phyloP scores from a whole-genome alignment of 2,329 filamentous ascomycete genomes.

The Fusarium humuli region DNA sequence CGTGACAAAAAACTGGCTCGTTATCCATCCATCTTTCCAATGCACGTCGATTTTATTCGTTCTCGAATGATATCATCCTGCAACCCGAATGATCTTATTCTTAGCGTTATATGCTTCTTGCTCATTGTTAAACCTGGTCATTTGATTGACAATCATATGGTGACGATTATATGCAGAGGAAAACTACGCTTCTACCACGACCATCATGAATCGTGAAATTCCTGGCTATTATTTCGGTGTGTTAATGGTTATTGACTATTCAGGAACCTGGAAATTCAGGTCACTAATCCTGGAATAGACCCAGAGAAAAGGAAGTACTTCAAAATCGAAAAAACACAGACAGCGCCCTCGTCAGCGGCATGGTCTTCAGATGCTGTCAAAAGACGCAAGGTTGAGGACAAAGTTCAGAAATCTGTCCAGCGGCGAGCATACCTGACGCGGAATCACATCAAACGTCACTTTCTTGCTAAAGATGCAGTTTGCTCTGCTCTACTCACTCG shows the following conservation, averaged over 20 bases:
- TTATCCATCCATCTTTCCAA: no score
- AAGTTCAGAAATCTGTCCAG: slow-evolving; percentile 45
- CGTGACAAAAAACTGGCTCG: neutral
- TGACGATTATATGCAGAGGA: neutral
- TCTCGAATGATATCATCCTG: no score
- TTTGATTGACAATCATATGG: neutral
- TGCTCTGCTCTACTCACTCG: slow-evolving; percentile 43
- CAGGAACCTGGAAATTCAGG: neutral
- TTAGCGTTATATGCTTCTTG: neutral
- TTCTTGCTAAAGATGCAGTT: slow-evolving; percentile 52
- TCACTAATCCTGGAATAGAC: slow-evolving; percentile 53
- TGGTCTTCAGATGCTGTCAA: slow-evolving; percentile 72
- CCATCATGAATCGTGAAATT: slow-evolving; percentile 54
- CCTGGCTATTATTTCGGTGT: slow-evolving; percentile 68
- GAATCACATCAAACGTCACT: slow-evolving; percentile 55
- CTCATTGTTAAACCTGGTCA: neutral
- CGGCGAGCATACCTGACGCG: slow-evolving; percentile 49
- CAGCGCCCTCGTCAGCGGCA: slow-evolving; percentile 60
- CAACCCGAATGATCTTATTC: neutral
- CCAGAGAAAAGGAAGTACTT: slow-evolving; percentile 73
- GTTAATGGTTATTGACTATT: neutral
- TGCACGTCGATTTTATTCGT: no score
- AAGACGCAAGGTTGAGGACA: slow-evolving; percentile 62
- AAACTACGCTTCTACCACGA: neutral
- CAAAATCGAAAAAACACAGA: slow-evolving; percentile 70